These are phyloP conservation scores for Prunus campanulata DNA, from an alignment of 306 rosid genomes.

Conservation along the genomic window DNA sequence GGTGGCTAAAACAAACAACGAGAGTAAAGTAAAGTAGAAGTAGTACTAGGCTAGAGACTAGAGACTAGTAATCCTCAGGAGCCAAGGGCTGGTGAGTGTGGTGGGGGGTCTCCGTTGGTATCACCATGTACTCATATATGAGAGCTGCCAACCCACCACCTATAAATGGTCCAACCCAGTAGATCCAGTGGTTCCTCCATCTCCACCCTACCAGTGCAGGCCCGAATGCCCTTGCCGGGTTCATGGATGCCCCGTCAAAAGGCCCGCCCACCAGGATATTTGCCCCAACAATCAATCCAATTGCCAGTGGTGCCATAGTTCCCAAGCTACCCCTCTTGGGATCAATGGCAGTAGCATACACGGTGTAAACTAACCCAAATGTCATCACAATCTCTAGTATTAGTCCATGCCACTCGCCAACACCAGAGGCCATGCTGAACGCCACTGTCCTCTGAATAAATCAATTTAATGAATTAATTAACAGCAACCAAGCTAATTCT, in stretches of 20 bases:
- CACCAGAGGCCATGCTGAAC: conserved; percentile 48
- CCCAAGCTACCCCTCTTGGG: conserved; percentile 79
- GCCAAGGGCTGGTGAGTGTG: conserved; percentile 84
- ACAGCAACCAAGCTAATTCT: too few species aligned
- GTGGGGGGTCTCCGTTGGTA: conserved; percentile 70
- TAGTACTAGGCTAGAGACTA: neutral
- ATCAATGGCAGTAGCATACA: conserved; percentile 84
- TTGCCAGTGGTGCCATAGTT: conserved; percentile 70
- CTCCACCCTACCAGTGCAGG: conserved; percentile 92
- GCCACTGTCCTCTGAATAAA: conserved; percentile 64
- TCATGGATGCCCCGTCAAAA: conserved; percentile 93
- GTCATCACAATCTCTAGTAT: conserved; percentile 73
- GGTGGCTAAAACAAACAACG: neutral
- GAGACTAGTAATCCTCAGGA: conserved; percentile 77
- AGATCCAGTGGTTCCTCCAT: conserved; percentile 90
- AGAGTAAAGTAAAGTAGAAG: too few species aligned
- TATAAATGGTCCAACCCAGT: conserved; percentile 84
- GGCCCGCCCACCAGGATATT: conserved; percentile 85
- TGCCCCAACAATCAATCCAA: conserved; percentile 81
- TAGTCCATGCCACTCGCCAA: conserved; percentile 55
- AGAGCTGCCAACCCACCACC: conserved; percentile 87
- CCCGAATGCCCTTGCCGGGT: conserved; percentile 93
- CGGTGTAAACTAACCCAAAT: conserved; percentile 72
- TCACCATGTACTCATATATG: conserved; percentile 66
- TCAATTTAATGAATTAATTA: neutral